Base-by-base conservation (phyloP, 1,139 yeast genomes). In the Yueomyces sp. region DNA sequence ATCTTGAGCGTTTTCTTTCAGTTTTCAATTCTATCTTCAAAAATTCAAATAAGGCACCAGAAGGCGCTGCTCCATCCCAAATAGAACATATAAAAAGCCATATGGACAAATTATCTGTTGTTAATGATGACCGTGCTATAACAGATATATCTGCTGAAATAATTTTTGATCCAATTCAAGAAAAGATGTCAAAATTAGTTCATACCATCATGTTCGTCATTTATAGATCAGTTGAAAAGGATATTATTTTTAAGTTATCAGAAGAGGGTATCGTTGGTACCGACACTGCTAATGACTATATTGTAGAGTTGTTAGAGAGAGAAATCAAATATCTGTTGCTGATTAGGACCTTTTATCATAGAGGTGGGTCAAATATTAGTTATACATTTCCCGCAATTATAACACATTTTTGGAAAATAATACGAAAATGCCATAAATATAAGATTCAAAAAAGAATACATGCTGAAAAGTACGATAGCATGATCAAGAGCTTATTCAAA, bases 301-400 rank as follows among this genome's bases (percentile, higher is more conserved):
- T 54, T 11, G 44, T 58, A 27, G 46, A 50, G 11, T 30, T 34
- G 19, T 11, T 34, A n/a, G 36, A 34, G 6, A 34, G 6, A 12
- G 12, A 7, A 19, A 40, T 49, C 9, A 56, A 76, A 45, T 66
- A 82, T 44, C 68, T 87, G 42, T 69, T 75, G 49, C 66, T 70
- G 5, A 73, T 84, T 33, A 78, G 76, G 54, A 71, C 69, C 42
- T 73, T 71, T 47, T 68, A 81, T 46, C 68, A 72, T 46, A 73
- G 74, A 42, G 78, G 78, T 31, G 70, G 73, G 1, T 68, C 64
- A 11, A 74, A 76, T 51, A 70, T 78, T 37, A 70, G 73, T 46
- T 76, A 70, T 57, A 81, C 94, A 0, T 83, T 79, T 56, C 95
- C 96, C 1, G 73, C 95, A 0, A 64, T 89, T 39, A 73, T 86